Percentiles rank a stretch among this genome's conserved stretches.
phyloP scores from a whole-genome alignment of 2,329 filamentous ascomycete genomes.

The Botrytis paeoniae region DNA sequence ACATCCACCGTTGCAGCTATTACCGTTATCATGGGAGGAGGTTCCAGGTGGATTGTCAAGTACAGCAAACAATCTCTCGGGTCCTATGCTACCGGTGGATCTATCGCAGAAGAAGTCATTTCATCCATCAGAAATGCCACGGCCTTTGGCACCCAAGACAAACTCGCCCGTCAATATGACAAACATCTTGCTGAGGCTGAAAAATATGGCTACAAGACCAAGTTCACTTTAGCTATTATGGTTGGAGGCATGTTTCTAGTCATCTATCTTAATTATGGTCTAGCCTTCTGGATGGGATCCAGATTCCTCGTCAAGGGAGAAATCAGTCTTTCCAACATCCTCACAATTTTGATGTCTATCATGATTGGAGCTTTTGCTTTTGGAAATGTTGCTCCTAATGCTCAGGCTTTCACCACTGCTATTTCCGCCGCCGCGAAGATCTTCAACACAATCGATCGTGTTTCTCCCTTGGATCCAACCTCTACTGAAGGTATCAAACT shows the following conservation, averaged over 20 bases:
- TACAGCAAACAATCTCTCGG: constrained; percentile 75
- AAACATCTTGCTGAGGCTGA: constrained; percentile 69
- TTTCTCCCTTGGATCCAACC: constrained; percentile 78
- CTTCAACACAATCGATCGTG: constrained; percentile 86
- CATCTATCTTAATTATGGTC: constrained; percentile 81
- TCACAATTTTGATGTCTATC: constrained; percentile 85
- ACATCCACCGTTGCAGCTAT: constrained; percentile 78
- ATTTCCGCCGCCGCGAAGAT: constrained; percentile 87
- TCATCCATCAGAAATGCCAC: constrained; percentile 89
- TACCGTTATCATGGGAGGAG: constrained; percentile 69
- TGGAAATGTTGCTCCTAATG: constrained; percentile 80
- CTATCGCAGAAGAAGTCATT: constrained; percentile 89
- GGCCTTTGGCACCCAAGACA: constrained; percentile 90
- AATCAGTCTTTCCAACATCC: constrained; percentile 64
- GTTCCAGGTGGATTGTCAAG: constrained; percentile 73
- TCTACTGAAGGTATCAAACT: constrained; percentile 69
- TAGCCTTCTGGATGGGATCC: constrained; percentile 86
- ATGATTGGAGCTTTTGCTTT: constrained; percentile 93
- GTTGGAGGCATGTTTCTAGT: constrained; percentile 79
- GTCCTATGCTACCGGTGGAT: constrained; percentile 80
- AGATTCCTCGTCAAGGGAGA: constrained; percentile 66
- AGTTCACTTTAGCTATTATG: constrained; percentile 72
- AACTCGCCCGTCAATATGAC: constrained; percentile 85
- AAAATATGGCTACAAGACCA: constrained; percentile 71
- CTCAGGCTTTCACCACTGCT: constrained; percentile 80